Percentiles rank a stretch among this genome's conserved stretches.
These are phyloP conservation scores for Neoboletus brunneissimus DNA, from an alignment of 768 basidiomycete species.

Conservation along the genomic window DNA sequence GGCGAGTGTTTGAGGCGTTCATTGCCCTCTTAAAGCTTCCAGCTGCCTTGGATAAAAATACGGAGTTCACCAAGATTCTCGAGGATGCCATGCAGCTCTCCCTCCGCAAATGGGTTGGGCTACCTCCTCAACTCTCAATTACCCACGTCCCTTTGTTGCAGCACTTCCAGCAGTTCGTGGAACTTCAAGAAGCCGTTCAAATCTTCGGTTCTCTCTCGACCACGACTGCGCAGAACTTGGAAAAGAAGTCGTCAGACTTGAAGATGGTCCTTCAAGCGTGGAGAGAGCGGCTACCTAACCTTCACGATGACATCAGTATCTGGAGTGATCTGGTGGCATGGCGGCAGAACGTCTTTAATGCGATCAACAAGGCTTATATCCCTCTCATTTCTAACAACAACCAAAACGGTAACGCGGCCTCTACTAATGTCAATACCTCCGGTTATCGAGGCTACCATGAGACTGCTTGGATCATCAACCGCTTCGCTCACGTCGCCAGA, in stretches of 20 bases:
- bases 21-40: constrained; percentile 85
- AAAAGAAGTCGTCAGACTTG: constrained; percentile 91
- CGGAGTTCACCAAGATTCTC: constrained; percentile 81
- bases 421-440: constrained; percentile 69
- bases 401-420: constrained; percentile 47
- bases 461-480: constrained; percentile 99
- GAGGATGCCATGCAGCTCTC: constrained; percentile 98
- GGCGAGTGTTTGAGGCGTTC: constrained; percentile 96
- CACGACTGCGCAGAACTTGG: constrained; percentile 85
- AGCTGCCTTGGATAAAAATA: constrained; percentile 74
- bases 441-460: constrained; percentile 98
- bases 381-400: constrained; percentile 72
- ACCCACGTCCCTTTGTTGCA: constrained; percentile 94
- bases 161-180: constrained; percentile 98
- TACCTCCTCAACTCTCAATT: constrained; percentile 83
- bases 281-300: constrained; percentile 94
- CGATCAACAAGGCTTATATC: constrained; percentile 94
- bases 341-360: constrained; percentile 97
- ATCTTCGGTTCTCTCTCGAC: constrained; percentile 89
- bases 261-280: constrained; percentile 96
- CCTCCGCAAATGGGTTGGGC: constrained; percentile 90
- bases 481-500: constrained; percentile 96
- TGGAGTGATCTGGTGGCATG: constrained; percentile 99
- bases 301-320: constrained; percentile 95
- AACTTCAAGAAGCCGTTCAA: constrained; percentile 91